phyloP scores from a whole-genome alignment of 192 early-diverging fungal species.

The Allomyces macrogynus region DNA sequence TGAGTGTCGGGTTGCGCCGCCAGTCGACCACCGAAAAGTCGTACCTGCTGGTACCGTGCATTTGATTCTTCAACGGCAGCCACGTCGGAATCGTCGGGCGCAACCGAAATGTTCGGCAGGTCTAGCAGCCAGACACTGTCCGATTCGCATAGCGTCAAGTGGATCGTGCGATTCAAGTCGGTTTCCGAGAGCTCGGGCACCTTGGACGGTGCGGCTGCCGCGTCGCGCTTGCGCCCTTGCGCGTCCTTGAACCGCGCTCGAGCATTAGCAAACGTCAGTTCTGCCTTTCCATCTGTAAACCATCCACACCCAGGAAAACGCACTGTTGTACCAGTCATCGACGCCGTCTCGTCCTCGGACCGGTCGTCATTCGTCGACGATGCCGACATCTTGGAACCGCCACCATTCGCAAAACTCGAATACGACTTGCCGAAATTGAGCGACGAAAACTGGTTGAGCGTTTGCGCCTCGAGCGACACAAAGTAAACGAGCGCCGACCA shows the following conservation, averaged over 20 bases:
- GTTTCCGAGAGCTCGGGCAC: not conserved
- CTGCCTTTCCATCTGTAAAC: too few relatives aligned
- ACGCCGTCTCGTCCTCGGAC: constrained; percentile 7
- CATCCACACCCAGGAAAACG: too few relatives aligned
- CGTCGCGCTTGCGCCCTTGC: not conserved
- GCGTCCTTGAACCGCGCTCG: too few relatives aligned
- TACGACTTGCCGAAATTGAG: not conserved
- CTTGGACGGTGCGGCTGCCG: not conserved
- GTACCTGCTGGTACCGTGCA: constrained; percentile 26
- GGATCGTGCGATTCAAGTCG: constrained; percentile 12
- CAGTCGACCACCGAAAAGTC: not conserved
- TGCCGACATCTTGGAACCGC: not conserved
- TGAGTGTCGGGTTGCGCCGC: not conserved
- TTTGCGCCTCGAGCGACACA: not conserved
- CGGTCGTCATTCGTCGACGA: not conserved
- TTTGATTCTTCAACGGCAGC: constrained; percentile 19
- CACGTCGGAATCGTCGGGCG: constrained; percentile 17
- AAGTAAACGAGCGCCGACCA: not conserved
- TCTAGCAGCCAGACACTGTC: constrained; percentile 20
- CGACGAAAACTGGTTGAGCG: not conserved
- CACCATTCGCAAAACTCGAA: not conserved
- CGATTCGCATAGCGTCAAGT: constrained; percentile 25
- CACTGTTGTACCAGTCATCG: not conserved
- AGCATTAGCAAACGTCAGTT: constrained; percentile 1
- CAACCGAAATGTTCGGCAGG: constrained; percentile 20